Evolutionary conservation across 768 basidiomycete species (phyloP), one percentile per base, ranked within the genome.

Genomic region (Leccinellum albellum): DNA sequence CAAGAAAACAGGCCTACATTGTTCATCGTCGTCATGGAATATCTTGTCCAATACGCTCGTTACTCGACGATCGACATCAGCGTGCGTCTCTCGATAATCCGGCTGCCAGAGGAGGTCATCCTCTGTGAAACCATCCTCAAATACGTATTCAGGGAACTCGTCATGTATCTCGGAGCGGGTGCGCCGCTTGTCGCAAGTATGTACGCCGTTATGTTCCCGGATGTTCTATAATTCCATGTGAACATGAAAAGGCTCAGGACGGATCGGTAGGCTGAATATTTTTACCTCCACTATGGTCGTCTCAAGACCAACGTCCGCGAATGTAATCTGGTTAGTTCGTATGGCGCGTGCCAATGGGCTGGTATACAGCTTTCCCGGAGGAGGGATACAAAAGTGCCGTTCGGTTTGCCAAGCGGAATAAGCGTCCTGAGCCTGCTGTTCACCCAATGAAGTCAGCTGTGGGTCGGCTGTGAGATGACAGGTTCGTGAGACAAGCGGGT

Each of bases 181-280:
- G n/a, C 74, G 73, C 17, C 87, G 79, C 56, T 79, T 78, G 70
- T 91, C 88, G 63, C 88, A 89, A 1, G 87, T 87, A 62, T 88
- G 86, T 5, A 79, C 75, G 0, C 87, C 87, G 54, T 78, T 23
- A n/a, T 57, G 76, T 68, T 91, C 88, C 28, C 87, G 81, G 44
- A 82, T 78, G 57, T 86, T 79, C 88, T 89, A 24, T 21, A 20
- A 12, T 21, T 14, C 44, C 15, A n/a, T 9, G 20, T 48, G 23
- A 48, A 28, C 17, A 42, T 20, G 40, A 48, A 46, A 46, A 24
- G 23, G 24, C 45, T 15, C 17, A 12, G 8, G 14, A 15, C 14
- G n/a, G n/a, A 46, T 20, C 23, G 15, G 45, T 24, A 46, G 6
- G 21, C 3, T 17, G n/a, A 9, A 24, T 21, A 46, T n/a, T n/a